Percentiles rank a stretch among this genome's conserved stretches.
phyloP scores from a whole-genome alignment of 208 protist genomes.

The Wallacemonas sp. region DNA sequence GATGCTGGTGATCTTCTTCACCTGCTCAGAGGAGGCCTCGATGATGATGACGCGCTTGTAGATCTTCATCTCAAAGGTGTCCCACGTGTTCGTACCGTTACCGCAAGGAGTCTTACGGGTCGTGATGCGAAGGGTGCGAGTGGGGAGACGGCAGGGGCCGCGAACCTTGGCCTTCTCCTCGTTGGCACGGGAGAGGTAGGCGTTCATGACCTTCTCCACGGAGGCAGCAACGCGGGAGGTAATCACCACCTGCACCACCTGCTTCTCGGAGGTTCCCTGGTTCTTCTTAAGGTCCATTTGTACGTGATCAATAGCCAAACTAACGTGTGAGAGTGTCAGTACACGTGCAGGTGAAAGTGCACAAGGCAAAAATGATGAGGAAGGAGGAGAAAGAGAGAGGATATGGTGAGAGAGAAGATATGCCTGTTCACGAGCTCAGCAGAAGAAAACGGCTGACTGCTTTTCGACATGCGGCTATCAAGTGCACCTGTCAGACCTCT shows the following conservation, averaged over 20 bases:
- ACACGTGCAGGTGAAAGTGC: background rate
- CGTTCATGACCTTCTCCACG: slow-evolving; percentile 97
- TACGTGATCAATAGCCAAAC: slow-evolving; percentile 69
- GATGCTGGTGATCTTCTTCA: slow-evolving; percentile 94
- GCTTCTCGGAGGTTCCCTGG: slow-evolving; percentile 49
- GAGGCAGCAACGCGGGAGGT: slow-evolving; percentile 95
- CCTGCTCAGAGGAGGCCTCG: slow-evolving; percentile 81
- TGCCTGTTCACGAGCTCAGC: too few species aligned
- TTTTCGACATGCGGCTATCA: too few species aligned
- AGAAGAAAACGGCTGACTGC: too few species aligned
- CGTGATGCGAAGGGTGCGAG: slow-evolving; percentile 97
- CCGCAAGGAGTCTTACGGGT: slow-evolving; percentile 99
- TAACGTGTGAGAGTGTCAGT: background rate
- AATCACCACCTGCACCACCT: slow-evolving; percentile 98
- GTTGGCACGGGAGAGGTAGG: slow-evolving; percentile 94
- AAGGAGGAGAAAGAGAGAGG: background rate
- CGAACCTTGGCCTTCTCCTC: slow-evolving; percentile 96
- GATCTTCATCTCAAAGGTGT: slow-evolving; percentile 99
- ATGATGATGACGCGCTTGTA: slow-evolving; percentile 99
- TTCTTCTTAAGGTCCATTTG: slow-evolving; percentile 88
- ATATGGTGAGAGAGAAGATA: too few species aligned
- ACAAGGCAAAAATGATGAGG: background rate
- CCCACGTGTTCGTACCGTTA: slow-evolving; percentile 99
- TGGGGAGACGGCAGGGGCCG: slow-evolving; percentile 98
- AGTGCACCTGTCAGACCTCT: too few species aligned